Evolutionary conservation across 2,329 filamentous ascomycete genomes (phyloP).

Genomic region (Neonectria coccinea): DNA sequence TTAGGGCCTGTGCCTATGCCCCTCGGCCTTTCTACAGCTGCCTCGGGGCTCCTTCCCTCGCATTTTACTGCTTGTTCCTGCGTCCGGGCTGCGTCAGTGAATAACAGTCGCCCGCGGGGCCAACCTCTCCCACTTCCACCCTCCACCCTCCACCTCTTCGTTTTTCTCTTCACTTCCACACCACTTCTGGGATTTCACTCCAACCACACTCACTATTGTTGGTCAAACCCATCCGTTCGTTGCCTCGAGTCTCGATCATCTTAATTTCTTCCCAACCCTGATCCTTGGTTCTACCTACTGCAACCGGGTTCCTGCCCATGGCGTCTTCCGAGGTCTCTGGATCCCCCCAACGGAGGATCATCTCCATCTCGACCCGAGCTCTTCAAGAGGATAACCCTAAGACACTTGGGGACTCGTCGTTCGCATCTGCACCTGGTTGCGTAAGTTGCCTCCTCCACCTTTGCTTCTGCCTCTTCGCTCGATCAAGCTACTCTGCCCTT

Average conservation of each 20-base stretch:
- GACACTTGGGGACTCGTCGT: constrained; percentile 26
- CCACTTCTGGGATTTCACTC: constrained; percentile 33
- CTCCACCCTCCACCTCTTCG: constrained; percentile 24
- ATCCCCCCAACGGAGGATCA: constrained; percentile 45
- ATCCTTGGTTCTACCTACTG: constrained; percentile 21
- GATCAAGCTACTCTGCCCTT: background rate
- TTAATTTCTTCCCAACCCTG: constrained; percentile 30
- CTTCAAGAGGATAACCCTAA: constrained; percentile 40
- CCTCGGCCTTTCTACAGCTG: constrained; percentile 34
- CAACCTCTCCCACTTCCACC: constrained; percentile 30
- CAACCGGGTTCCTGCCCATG: constrained; percentile 42
- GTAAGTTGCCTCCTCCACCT: constrained; percentile 34
- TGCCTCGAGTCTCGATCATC: constrained; percentile 46
- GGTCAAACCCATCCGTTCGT: constrained; percentile 45
- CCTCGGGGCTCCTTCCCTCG: constrained; percentile 41
- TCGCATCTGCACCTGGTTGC: constrained; percentile 25
- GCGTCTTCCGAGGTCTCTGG: constrained; percentile 45
- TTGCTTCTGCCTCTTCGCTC: background rate
- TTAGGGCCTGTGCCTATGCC: constrained; percentile 30
- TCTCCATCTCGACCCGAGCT: constrained; percentile 28
- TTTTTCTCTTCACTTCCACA: constrained; percentile 33
- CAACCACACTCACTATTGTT: constrained; percentile 46
- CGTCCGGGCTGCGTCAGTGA: constrained; percentile 42
- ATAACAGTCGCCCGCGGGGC: constrained; percentile 41
- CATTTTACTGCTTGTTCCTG: constrained; percentile 38